phyloP scores from a whole-genome alignment of 768 basidiomycete species.

The Termitomyces bulborhizus region DNA sequence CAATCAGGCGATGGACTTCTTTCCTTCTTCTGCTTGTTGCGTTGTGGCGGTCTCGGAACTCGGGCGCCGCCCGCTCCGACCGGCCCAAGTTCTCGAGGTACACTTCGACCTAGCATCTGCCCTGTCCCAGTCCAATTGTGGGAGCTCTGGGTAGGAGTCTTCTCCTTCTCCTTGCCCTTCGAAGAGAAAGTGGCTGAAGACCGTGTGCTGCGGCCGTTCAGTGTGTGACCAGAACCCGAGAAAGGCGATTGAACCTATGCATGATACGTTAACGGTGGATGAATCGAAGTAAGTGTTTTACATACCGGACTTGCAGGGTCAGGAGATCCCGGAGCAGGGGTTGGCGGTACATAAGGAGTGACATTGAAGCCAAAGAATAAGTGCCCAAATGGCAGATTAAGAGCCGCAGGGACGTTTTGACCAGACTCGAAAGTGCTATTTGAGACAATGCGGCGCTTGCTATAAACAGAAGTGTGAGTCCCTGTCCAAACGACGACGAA shows the following conservation, averaged over 20 bases:
- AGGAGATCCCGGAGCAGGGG: slow-evolving; percentile 24
- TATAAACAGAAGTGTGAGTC: slow-evolving; percentile 23
- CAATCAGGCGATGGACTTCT: slow-evolving; percentile 75
- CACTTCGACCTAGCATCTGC: slow-evolving; percentile 39
- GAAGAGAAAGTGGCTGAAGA: slow-evolving; percentile 25
- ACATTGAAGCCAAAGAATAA: slow-evolving; percentile 96
- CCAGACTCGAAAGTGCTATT: slow-evolving; percentile 71
- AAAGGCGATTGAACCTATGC: slow-evolving; percentile 44
- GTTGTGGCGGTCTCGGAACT: slow-evolving; percentile 37
- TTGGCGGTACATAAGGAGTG: slow-evolving; percentile 55
- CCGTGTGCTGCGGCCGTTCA: slow-evolving; percentile 44
- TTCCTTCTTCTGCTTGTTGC: slow-evolving; percentile 32
- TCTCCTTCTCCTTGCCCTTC: slow-evolving; percentile 51
- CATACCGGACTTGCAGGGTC: slow-evolving; percentile 9
- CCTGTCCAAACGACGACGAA: slow-evolving; percentile 3
- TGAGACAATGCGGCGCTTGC: slow-evolving; percentile 80
- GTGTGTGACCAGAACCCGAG: slow-evolving; percentile 58
- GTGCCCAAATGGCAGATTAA: slow-evolving; percentile 89
- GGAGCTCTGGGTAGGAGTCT: slow-evolving; percentile 27
- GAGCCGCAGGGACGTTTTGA: slow-evolving; percentile 78
- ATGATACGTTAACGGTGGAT: neutral
- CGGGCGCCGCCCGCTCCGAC: slow-evolving; percentile 53
- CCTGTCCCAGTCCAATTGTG: slow-evolving; percentile 42
- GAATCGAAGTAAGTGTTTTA: neutral
- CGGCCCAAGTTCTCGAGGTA: slow-evolving; percentile 32